These are phyloP conservation scores for Aschersonia sp. DNA, from an alignment of 2,329 filamentous ascomycete species.

Conservation along the genomic window DNA sequence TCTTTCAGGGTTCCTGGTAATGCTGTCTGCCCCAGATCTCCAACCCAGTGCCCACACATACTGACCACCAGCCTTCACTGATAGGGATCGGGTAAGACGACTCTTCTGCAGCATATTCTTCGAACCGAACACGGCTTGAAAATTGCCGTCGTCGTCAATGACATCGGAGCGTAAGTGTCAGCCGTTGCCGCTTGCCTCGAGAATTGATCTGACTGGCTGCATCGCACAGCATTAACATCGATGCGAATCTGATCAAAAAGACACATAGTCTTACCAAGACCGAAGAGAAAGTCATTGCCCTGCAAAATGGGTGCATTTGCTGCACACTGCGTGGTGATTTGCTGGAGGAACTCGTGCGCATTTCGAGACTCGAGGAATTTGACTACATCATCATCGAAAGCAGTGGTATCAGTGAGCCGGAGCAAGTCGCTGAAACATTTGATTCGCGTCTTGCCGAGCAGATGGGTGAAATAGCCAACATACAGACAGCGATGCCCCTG, in stretches of 20 bases:
- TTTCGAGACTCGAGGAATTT: slow-evolving; percentile 46
- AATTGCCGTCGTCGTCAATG: slow-evolving; percentile 61
- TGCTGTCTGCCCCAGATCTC: not conserved
- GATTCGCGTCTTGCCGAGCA: slow-evolving; percentile 39
- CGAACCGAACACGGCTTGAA: slow-evolving; percentile 50
- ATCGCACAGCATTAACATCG: slow-evolving; percentile 41
- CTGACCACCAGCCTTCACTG: not conserved
- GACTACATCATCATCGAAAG: slow-evolving; percentile 63
- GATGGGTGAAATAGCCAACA: slow-evolving; percentile 20
- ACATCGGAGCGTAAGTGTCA: slow-evolving; percentile 42
- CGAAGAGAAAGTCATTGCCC: slow-evolving; percentile 49
- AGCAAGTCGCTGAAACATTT: slow-evolving; percentile 63
- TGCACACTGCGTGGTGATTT: slow-evolving; percentile 60
- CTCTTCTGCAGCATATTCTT: slow-evolving; percentile 54
- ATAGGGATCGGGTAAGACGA: slow-evolving; percentile 57
- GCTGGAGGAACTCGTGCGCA: slow-evolving; percentile 51
- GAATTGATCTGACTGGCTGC: not conserved
- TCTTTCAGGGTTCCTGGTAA: slow-evolving; percentile 19
- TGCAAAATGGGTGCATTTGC: slow-evolving; percentile 65
- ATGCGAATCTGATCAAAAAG: slow-evolving; percentile 45
- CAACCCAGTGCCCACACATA: too few relatives aligned
- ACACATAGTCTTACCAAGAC: slow-evolving; percentile 40
- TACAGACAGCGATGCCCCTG: slow-evolving; percentile 13
- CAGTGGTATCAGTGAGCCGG: slow-evolving; percentile 56
- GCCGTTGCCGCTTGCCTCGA: too few relatives aligned